Evolutionary conservation across 257 asterid genomes (phyloP), one percentile per base, ranked within the genome.

Genomic region (Capsicum chinense): DNA sequence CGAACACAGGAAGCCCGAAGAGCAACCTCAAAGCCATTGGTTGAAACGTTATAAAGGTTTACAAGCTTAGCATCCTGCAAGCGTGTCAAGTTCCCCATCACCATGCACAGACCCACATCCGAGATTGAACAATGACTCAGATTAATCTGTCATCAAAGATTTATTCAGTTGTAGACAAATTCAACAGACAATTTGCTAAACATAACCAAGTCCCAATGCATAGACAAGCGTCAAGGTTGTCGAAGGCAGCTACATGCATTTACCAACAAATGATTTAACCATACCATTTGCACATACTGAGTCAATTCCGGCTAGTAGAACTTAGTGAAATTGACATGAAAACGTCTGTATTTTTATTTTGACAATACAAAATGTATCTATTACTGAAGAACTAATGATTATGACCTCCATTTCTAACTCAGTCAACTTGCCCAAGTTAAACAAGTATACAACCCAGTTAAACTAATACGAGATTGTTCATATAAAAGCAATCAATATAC

Each of bases 41-140:
- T 88, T 2, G 97, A 87, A n/a, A 93, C 96, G 21, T 90, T 89
- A 4, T 17, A 4, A 67, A 93, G 92, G 80, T 89, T 84, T 19
- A 90, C 90, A 56, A 93, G 82, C 89, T 93, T 93, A 3, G 85
- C 95, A 47, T 92, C 95, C 86, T 93, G 97, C 70, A 93, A 87
- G 39, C 92, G 89, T 6, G 89, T 91, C 84, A 91, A 88, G 90
- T 89, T 92, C 84, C 93, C 95, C 95, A 93, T 86, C 85, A 93
- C 84, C 92, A 89, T 88, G 92, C 95, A 92, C 60, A 92, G 86
- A 52, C 95, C 95, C 86, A 87, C 88, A 60, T 93, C 94, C 21
- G 93, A 88, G 70, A 93, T 91, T 15, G 83, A 83, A 70, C 90
- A 86, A 26, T 91, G 89, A 60, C 95, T 85, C 70, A 93, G 64